Base-by-base conservation (phyloP, 2,329 filamentous ascomycete genomes). In the Eutypa lata region DNA sequence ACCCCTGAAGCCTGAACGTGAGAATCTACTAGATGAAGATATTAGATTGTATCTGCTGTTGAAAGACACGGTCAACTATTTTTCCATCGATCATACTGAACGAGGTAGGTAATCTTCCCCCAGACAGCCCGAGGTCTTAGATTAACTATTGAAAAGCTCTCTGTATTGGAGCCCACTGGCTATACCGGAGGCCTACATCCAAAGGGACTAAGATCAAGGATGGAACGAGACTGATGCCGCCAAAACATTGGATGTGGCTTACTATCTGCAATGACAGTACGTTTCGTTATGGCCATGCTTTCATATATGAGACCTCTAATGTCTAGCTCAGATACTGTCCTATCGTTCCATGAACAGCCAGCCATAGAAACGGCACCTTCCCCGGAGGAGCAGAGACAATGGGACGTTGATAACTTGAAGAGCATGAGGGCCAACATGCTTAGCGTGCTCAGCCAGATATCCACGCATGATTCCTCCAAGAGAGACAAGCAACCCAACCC, bases 41-140 rank as follows among this genome's bases (percentile, higher is more conserved):
- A 52, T 73, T 53, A 60, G 71, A 56, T 61, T 78, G 55, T 72
- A 72, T 55, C 48, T 82, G 28, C 76, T 90, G 42, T 81, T 87
- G 6, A 79, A 88, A 56, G 80, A 86, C 51, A 86, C 89, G n/a
- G 87, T 87, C 76, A 88, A 90, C 65, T 91, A 88, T 67, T 86
- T 84, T 14, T 87, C 87, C 1, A 80, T 89, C 14, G 88, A 91
- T 61, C 81, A 86, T 66, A 88, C 87, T 0, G 71, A 77, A 16
- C 78, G 76, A 65, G 89, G 87, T 84, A 71, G n/a, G 75, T 66
- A 3, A 33, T 47, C 21, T 31, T 31, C 26, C n/a, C 11, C 10
- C 40, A 11, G 37, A 28, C 7, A 10, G 21, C 24, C 46, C 33
- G 31, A 46, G 49, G 45, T 37, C 59, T 62, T 68, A 51, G 66